A percentile compares a stretch with the other conserved stretches of the same genome.
phyloP scores from a whole-genome alignment of 2,329 filamentous ascomycete genomes.

The Aspergillus neoniger region DNA sequence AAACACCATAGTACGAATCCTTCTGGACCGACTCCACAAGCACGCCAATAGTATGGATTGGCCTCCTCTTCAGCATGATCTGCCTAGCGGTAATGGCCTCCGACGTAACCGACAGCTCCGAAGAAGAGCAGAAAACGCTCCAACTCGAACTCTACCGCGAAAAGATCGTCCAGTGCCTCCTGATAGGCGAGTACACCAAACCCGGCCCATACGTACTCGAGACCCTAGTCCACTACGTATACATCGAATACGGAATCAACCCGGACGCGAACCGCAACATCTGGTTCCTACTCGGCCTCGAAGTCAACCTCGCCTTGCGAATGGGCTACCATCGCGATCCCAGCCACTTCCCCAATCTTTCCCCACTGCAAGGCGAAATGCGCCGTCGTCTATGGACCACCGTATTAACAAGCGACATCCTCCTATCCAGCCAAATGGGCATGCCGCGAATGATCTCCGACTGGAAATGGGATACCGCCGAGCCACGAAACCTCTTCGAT shows the following conservation, averaged over 20 bases:
- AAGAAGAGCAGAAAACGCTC: slow-evolving; percentile 10
- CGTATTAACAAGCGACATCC: slow-evolving; percentile 56
- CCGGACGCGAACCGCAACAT: slow-evolving; percentile 58
- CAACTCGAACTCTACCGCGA: slow-evolving; percentile 26
- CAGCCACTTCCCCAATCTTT: slow-evolving; percentile 53
- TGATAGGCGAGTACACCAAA: slow-evolving; percentile 57
- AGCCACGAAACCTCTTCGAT: slow-evolving; percentile 61
- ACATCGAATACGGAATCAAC: slow-evolving; percentile 55
- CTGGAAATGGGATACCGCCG: slow-evolving; percentile 59
- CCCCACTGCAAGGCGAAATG: slow-evolving; percentile 58
- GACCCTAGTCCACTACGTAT: slow-evolving; percentile 57
- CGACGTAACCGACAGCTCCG: slow-evolving; percentile 6
- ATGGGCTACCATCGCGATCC: slow-evolving; percentile 63
- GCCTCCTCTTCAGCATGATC: slow-evolving; percentile 46
- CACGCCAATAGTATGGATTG: slow-evolving; percentile 47
- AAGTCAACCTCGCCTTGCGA: slow-evolving; percentile 59
- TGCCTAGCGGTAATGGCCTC: slow-evolving; percentile 25
- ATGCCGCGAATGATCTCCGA: slow-evolving; percentile 61
- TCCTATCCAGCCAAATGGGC: slow-evolving; percentile 64
- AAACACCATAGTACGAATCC: slow-evolving; percentile 37
- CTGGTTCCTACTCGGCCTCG: slow-evolving; percentile 55
- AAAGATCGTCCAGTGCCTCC: slow-evolving; percentile 54
- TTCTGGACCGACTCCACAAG: slow-evolving; percentile 47
- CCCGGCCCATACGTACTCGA: slow-evolving; percentile 57
- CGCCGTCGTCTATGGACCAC: slow-evolving; percentile 44